Base-by-base conservation (phyloP, 768 basidiomycete genomes). In the Amanita muscaria region DNA sequence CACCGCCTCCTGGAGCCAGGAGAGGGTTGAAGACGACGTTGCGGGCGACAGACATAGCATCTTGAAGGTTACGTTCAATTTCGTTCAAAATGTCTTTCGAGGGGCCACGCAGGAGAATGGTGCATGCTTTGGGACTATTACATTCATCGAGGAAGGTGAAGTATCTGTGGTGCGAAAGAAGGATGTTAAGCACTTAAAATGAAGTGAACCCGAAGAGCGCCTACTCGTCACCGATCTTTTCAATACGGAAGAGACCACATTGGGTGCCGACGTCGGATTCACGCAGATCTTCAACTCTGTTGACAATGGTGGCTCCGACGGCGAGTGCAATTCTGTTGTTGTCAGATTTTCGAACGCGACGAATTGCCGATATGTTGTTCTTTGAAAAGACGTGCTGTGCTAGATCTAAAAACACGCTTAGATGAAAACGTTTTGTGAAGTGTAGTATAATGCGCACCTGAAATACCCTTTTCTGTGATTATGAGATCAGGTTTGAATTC, bases 81-180 rank as follows among this genome's bases (percentile, higher is more conserved):
- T 98, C 96, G 63, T 97, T 96, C 39, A 99, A 72, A 55, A 98
- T 91, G 57, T 98, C 96, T 64, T 98, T 99, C 2, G 91, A 94
- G 0, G 96, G 96, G 1, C 96, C 93, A 32, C 94, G 90, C 11
- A 99, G 85, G 37, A 99, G 79, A 65, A 98, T 91, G 9, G 94
- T 97, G 74, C 96, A 98, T 1, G 94, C 96, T 67, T 96, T 94
- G 4, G 96, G 96, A 11, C 74, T 70, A 27, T 67, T 65, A 68
- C 96, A 99, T 58, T 90, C 80, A n/a, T 84, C 88, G 40, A 98
- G 74, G 80, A 97, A 97, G 23, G 93, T 84, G 63, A 97, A 99
- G 71, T 98, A 97, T 62, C 90, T 89, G 55, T 8, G 18, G 4
- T 19, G 2, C 11, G 24, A 21, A 22, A 24, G 22, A 18, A 25